Evolutionary conservation across 2,329 filamentous ascomycete genomes (phyloP).

Genomic region (Microsporum audouinii): DNA sequence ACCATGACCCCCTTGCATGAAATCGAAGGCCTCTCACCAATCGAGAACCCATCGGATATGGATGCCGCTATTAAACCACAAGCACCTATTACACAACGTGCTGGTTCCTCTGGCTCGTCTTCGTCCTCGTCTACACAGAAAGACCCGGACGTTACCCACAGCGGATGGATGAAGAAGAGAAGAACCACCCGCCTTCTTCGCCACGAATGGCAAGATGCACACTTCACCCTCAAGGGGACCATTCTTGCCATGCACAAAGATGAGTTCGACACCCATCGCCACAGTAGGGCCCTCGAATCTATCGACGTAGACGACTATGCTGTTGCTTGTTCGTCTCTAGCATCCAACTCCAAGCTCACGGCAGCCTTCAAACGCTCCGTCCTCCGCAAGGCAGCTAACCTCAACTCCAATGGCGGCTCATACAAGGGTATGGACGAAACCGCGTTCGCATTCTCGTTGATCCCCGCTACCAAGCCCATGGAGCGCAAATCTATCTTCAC

Average conservation of each 20-base stretch:
- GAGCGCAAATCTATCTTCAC: constrained; percentile 26
- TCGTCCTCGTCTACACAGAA: constrained; percentile 20
- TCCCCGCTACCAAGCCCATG: constrained; percentile 37
- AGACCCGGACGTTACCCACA: constrained; percentile 50
- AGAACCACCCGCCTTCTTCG: constrained; percentile 79
- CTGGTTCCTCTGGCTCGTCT: background rate
- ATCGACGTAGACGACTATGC: constrained; percentile 33
- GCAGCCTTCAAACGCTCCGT: constrained; percentile 62
- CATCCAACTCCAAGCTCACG: constrained; percentile 67
- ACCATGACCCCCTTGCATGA: constrained; percentile 24
- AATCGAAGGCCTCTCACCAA: constrained; percentile 17
- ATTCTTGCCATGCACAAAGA: constrained; percentile 40
- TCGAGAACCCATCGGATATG: constrained; percentile 24
- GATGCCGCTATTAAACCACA: constrained; percentile 14
- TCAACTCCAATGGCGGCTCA: constrained; percentile 7
- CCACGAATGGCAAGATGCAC: constrained; percentile 87
- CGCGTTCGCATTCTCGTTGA: constrained; percentile 33
- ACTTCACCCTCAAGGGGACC: constrained; percentile 72
- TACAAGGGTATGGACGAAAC: constrained; percentile 18
- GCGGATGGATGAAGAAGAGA: constrained; percentile 89
- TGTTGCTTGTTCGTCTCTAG: constrained; percentile 39
- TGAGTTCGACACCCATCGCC: constrained; percentile 17
- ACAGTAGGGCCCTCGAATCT: constrained; percentile 22
- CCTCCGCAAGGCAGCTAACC: constrained; percentile 19
- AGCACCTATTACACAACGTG: background rate